These are phyloP conservation scores for Syzygium aqueum DNA, from an alignment of 345 rosid species.

Conservation along the genomic window DNA sequence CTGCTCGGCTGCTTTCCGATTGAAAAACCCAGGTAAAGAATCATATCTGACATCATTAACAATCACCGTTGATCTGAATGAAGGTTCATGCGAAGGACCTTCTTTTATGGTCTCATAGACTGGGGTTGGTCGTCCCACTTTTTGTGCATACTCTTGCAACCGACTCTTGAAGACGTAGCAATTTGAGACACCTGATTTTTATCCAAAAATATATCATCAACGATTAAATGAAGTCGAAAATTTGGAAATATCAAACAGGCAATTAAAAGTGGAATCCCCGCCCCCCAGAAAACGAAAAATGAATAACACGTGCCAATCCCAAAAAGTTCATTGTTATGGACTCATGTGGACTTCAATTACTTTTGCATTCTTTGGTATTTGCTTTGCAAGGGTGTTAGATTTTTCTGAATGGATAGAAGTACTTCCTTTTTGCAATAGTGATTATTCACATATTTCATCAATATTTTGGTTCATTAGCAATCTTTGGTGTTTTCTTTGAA, in stretches of 20 bases:
- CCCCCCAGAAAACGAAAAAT: too few relatives aligned
- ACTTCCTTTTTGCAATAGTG: too few relatives aligned
- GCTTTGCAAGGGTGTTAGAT: too few relatives aligned
- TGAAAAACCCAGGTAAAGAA: conserved; percentile 76
- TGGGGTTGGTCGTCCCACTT: conserved; percentile 60
- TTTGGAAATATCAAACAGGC: not conserved
- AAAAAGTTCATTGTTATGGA: not conserved
- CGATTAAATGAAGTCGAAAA: not conserved
- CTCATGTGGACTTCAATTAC: not conserved
- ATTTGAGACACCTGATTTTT: conserved; percentile 52
- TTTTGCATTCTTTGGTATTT: not conserved
- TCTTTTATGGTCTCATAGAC: conserved; percentile 70
- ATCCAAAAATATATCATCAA: not conserved
- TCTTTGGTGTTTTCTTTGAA: too few relatives aligned
- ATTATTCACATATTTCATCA: too few relatives aligned
- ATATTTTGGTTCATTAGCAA: too few relatives aligned
- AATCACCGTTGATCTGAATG: conserved; percentile 58
- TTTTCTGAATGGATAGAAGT: too few relatives aligned
- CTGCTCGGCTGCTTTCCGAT: conserved; percentile 95
- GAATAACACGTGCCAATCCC: too few relatives aligned
- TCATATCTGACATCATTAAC: conserved; percentile 56
- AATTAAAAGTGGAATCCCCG: not conserved
- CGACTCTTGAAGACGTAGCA: conserved; percentile 84
- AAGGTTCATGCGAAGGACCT: conserved; percentile 87
- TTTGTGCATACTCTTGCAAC: conserved; percentile 82